Evolutionary conservation across 2,329 filamentous ascomycete species (phyloP).

Genomic region (Pseudogymnoascus sp.): DNA sequence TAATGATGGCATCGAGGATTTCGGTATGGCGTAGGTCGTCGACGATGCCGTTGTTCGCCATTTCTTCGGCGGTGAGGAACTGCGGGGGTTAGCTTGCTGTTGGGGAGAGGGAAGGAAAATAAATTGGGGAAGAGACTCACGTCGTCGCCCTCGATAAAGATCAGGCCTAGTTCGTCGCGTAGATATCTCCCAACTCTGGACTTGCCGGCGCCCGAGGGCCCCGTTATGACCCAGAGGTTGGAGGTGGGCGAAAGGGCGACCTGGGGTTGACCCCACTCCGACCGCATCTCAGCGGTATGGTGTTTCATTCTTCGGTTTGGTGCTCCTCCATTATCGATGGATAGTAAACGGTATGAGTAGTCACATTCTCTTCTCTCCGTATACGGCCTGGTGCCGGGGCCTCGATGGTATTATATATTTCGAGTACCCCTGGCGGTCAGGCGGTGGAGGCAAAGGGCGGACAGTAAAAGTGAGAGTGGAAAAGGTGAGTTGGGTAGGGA

Average conservation of each 20-base stretch:
- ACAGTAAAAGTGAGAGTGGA: neutral
- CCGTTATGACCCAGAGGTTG: constrained; percentile 42
- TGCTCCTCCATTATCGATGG: neutral
- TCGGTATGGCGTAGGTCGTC: neutral
- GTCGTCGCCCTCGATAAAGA: neutral
- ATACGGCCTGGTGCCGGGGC: neutral
- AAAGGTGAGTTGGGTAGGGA: neutral
- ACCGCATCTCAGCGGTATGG: neutral
- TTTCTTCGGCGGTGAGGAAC: neutral
- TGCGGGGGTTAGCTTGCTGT: neutral
- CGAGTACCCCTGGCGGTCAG: neutral
- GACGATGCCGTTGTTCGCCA: neutral
- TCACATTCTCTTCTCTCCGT: neutral
- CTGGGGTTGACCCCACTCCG: neutral
- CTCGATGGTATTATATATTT: neutral
- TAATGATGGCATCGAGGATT: neutral
- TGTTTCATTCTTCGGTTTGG: neutral
- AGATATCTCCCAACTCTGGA: neutral
- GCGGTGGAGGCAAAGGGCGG: neutral
- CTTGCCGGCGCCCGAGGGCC: constrained; percentile 37
- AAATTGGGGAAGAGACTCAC: neutral
- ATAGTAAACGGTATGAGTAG: neutral
- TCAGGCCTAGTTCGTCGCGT: neutral
- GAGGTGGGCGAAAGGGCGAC: constrained; percentile 27
- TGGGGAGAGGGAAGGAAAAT: neutral